Percentiles rank a stretch among this genome's conserved stretches.
These are phyloP conservation scores for Canavalia ensiformis DNA, from an alignment of 306 rosid genomes.

Conservation along the genomic window DNA sequence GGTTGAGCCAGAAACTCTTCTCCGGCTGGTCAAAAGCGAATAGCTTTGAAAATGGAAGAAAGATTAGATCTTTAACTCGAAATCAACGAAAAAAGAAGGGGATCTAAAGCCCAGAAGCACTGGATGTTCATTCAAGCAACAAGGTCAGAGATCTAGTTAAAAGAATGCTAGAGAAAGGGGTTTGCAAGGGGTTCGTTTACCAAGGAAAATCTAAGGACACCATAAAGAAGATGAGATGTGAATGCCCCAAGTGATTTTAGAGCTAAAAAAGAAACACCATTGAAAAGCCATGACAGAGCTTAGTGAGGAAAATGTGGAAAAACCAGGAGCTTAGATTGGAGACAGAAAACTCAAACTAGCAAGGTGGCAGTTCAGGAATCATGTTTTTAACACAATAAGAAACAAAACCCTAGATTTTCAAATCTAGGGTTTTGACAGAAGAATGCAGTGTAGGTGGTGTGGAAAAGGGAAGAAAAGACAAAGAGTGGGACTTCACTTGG, in stretches of 20 bases:
- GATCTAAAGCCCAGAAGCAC: constrained; percentile 43
- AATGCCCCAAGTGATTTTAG: constrained; percentile 34
- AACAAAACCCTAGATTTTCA: constrained; percentile 84
- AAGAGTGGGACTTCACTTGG: constrained; percentile 38
- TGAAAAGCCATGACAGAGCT: constrained; percentile 42
- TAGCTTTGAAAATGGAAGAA: constrained; percentile 10
- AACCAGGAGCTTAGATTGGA: constrained; percentile 44
- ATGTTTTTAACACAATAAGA: constrained; percentile 47
- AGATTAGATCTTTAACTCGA: constrained; percentile 44
- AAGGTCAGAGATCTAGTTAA: constrained; percentile 20
- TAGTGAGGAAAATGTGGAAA: constrained; percentile 57
- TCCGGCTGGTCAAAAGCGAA: constrained; percentile 25
- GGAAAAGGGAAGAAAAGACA: constrained; percentile 55
- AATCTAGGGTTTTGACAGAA: constrained; percentile 82
- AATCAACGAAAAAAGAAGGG: constrained; percentile 1
- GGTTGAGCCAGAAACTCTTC: constrained; percentile 39
- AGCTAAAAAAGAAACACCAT: constrained; percentile 44
- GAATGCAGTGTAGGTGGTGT: constrained; percentile 56
- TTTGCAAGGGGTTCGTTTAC: constrained; percentile 52
- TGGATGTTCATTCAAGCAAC: constrained; percentile 41
- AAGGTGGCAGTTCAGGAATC: constrained; percentile 40
- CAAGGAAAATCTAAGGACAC: constrained; percentile 16
- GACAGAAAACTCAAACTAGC: constrained; percentile 40
- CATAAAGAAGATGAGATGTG: constrained; percentile 24
- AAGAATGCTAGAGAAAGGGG: constrained; percentile 42